A percentile compares a stretch with the other conserved stretches of the same genome.
Conservation (phyloP, 768 basidiomycete genomes). For the Tephrocybe sp. region DNA sequence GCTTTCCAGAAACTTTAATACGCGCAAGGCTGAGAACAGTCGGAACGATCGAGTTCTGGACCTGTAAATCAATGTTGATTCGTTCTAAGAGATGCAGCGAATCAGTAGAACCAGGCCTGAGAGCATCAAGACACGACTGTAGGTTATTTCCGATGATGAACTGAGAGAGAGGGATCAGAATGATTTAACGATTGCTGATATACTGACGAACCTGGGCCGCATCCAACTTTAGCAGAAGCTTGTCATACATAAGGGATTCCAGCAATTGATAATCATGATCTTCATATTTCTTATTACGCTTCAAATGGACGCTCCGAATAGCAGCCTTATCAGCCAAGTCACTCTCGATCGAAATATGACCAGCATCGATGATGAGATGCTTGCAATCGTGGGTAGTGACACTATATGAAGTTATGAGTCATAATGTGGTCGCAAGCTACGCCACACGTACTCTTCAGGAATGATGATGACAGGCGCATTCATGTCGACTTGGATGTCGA, state of each 20-base stretch:
- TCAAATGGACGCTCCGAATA: conserved; percentile 74
- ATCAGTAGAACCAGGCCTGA: conserved; percentile 55
- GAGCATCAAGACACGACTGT: conserved; percentile 77
- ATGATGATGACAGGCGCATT: conserved; percentile 97
- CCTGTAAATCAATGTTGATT: conserved; percentile 84
- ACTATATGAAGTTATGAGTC: conserved; percentile 37
- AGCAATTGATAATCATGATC: conserved; percentile 86
- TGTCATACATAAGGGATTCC: conserved; percentile 96
- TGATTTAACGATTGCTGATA: conserved; percentile 5
- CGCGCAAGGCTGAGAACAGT: conserved; percentile 77
- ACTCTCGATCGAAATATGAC: conserved; percentile 93
- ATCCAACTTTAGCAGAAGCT: conserved; percentile 75
- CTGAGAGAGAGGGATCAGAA: conserved; percentile 51
- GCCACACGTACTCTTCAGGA: conserved; percentile 76
- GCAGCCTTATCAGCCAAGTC: conserved; percentile 84
- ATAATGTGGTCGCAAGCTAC: background rate
- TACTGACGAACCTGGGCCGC: conserved; percentile 75
- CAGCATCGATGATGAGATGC: conserved; percentile 92
- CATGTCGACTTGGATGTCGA: conserved; percentile 95
- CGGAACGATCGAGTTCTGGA: conserved; percentile 93
- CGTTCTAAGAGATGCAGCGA: conserved; percentile 88
- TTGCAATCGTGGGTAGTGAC: conserved; percentile 76
- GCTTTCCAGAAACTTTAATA: conserved; percentile 87
- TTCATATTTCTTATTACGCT: conserved; percentile 80
- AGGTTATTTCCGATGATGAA: conserved; percentile 88